These are phyloP conservation scores for Daldinia concentrica DNA, from an alignment of 495 filamentous ascomycete species.

Conservation along the genomic window DNA sequence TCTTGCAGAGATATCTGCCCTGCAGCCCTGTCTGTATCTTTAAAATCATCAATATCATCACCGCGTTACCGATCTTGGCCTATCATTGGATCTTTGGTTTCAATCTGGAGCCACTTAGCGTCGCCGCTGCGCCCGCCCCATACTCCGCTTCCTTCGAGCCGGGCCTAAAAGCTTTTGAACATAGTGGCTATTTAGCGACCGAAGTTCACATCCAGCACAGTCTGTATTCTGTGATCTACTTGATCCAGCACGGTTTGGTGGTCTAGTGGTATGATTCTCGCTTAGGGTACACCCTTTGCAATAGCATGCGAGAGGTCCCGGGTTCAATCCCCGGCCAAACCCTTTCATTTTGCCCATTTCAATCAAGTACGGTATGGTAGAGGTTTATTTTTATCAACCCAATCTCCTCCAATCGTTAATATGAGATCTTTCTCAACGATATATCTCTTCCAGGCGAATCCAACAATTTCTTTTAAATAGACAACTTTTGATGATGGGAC, in stretches of 20 bases:
- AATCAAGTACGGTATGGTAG: no score
- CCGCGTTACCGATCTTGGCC: background rate
- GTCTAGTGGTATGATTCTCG: conserved; percentile 47
- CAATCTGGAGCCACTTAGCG: background rate
- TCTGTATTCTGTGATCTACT: background rate
- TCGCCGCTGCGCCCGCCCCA: background rate
- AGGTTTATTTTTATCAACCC: no score
- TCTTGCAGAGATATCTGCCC: background rate
- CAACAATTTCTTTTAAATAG: background rate
- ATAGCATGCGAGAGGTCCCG: conserved; percentile 41
- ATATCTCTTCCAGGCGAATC: background rate
- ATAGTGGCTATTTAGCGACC: background rate
- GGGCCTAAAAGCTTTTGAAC: background rate
- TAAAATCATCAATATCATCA: background rate
- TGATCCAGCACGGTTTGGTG: conserved; percentile 30
- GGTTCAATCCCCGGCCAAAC: conserved; percentile 44
- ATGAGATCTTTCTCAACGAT: no score
- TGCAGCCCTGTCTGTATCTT: no score
- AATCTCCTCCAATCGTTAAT: no score
- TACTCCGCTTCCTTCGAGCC: background rate
- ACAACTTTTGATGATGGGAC: background rate
- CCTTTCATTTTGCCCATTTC: conserved; percentile 22
- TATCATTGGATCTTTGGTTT: background rate
- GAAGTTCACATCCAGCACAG: background rate
- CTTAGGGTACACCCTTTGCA: conserved; percentile 39